These are phyloP conservation scores for Aethionema arabicum DNA, from an alignment of 345 rosid genomes.

Conservation along the genomic window DNA sequence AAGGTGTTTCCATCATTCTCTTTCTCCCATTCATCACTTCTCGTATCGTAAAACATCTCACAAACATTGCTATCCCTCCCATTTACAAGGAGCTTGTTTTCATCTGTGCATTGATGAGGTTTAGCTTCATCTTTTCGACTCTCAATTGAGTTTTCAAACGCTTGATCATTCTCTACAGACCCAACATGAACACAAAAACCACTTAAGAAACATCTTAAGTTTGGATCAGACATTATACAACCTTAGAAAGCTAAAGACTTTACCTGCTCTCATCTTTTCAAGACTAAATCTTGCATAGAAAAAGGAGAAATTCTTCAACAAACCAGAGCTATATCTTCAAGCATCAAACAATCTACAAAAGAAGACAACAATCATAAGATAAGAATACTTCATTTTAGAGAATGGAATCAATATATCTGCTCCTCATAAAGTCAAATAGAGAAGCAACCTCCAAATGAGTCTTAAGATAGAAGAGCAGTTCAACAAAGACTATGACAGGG, in stretches of 20 bases:
- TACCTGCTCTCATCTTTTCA: conserved; percentile 68
- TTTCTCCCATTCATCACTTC: conserved; percentile 31
- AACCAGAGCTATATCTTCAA: conserved; percentile 34
- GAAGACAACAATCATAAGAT: conserved; percentile 23
- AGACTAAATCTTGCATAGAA: conserved; percentile 25
- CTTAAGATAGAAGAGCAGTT: conserved; percentile 30
- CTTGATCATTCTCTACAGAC: conserved; percentile 57
- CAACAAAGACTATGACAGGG: conserved; percentile 37
- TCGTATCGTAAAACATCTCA: conserved; percentile 35
- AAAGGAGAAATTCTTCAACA: conserved; percentile 25
- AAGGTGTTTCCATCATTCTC: conserved; percentile 16
- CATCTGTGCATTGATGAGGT: conserved; percentile 37
- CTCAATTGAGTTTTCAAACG: conserved; percentile 38
- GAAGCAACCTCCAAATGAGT: conserved; percentile 33
- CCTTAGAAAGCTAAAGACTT: background rate
- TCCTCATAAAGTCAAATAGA: conserved; percentile 11
- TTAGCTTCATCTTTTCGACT: conserved; percentile 40
- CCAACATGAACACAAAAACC: background rate
- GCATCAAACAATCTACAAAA: conserved; percentile 16
- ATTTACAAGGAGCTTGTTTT: conserved; percentile 37
- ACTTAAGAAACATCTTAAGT: background rate
- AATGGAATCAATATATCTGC: conserved; percentile 28
- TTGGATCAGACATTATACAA: background rate
- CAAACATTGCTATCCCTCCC: conserved; percentile 20
- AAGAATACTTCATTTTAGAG: conserved; percentile 30